Evolutionary conservation across 345 rosid species (phyloP).

Genomic region (Boechera stricta): DNA sequence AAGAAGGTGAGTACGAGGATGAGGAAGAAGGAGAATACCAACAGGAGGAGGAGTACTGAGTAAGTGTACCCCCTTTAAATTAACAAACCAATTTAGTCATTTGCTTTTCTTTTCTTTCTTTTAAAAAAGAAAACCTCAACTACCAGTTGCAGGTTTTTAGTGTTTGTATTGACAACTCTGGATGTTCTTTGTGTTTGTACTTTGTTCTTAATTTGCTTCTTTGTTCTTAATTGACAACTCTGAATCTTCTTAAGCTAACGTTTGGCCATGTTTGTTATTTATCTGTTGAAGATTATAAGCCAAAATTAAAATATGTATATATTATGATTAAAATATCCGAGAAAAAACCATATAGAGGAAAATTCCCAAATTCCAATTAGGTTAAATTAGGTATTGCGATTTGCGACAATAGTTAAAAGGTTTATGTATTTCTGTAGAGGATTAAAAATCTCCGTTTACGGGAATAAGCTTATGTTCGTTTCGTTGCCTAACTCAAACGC

Average conservation of each 20-base stretch:
- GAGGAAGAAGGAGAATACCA: no score
- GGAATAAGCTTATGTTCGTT: background rate
- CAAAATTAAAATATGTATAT: no score
- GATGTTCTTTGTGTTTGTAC: constrained; percentile 12
- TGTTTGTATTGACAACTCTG: constrained; percentile 27
- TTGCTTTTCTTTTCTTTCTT: background rate
- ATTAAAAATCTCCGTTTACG: no score
- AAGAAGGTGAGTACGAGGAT: no score
- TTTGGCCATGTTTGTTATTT: background rate
- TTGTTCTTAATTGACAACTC: background rate
- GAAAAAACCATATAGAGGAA: no score
- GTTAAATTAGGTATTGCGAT: no score
- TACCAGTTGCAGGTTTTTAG: constrained; percentile 37
- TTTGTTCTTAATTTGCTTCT: background rate
- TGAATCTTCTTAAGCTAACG: background rate
- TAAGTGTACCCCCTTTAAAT: background rate
- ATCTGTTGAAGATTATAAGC: no score
- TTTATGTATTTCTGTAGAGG: no score
- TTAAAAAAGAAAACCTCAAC: constrained; percentile 17
- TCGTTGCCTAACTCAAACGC: background rate
- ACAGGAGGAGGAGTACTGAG: constrained; percentile 16
- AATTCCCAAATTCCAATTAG: no score
- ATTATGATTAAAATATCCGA: no score
- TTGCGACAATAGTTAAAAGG: no score
- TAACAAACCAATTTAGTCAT: constrained; percentile 6